Conservation (phyloP, 768 basidiomycete genomes). For the Jaapia argillacea region DNA sequence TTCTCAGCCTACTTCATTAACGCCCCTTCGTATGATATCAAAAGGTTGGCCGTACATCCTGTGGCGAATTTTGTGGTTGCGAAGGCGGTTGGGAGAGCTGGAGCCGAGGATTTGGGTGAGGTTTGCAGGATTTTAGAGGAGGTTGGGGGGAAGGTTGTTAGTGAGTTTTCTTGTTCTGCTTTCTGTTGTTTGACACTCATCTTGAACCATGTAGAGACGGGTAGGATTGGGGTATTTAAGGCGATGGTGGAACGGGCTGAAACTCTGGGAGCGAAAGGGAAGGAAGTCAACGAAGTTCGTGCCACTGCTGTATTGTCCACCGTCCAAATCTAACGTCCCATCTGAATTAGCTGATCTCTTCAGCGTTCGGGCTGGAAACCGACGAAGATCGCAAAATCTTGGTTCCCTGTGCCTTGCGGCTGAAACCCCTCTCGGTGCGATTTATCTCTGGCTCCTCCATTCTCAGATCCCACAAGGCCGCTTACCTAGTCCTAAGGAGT, state of each 20-base stretch:
- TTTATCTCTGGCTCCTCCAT: no score
- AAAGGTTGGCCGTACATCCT: constrained; percentile 78
- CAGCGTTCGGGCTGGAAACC: constrained; percentile 46
- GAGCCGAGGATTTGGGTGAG: constrained; percentile 41
- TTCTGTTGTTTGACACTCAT: not conserved
- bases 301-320: no score
- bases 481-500: no score
- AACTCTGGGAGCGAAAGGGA: constrained; percentile 33
- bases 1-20: no score
- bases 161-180: constrained; percentile 38
- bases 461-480: no score
- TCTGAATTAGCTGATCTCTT: constrained; percentile 4
- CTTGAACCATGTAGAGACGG: constrained; percentile 35
- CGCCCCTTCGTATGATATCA: no score
- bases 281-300: constrained; percentile 48
- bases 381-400: constrained; percentile 40
- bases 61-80: constrained; percentile 93
- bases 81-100: constrained; percentile 57
- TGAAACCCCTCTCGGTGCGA: no score
- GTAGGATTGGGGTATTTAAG: constrained; percentile 70
- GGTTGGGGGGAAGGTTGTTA: constrained; percentile 52
- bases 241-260: constrained; percentile 64
- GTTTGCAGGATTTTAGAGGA: constrained; percentile 51
- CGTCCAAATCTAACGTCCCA: no score
- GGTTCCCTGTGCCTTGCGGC: constrained; percentile 57